Evolutionary conservation across 352 stramenopile species (phyloP), one percentile per base, ranked within the genome.

Genomic region (Phytophthora quininea): DNA sequence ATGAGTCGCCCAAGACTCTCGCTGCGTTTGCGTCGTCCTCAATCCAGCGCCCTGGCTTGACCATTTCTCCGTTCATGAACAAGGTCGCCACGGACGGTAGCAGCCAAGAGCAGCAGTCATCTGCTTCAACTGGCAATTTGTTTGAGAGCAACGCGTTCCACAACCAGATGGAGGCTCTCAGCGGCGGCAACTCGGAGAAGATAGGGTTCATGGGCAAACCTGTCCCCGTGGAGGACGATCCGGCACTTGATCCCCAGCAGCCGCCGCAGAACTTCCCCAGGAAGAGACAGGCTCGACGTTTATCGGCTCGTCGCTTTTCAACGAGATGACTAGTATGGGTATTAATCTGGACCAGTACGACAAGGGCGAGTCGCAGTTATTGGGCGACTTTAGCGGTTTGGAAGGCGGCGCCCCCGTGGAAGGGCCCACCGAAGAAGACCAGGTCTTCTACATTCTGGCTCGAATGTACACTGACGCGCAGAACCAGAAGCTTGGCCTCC

Each of bases 391-490:
- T 65, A 52, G 59, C 45, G 71, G 74, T 33, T 58, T 87, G n/a
- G 56, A 69, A 6, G 55, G 55, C 43, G 38, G 45, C 15, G 31
- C 47, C 10, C 89, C 56, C 5, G 8, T 52, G 2, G 40, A 55
- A n/a, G 52, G 63, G 7, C 30, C 72, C 5, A 78, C 49, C 15
- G 80, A 85, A 40, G 85, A 93, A 76, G 85, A 91, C 37, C 74
- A 90, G 56, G 85, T 93, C n/a, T 91, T 89, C 58, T 91, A 91
- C 76, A 93, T 93, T 48, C 67, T 93, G 32, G 85, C 85, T 33
- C 73, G 77, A 31, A 93, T 93, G 85, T 93, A 91, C 70, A 89
- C 83, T 50, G 84, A 89, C 58, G 71, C 65, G 1, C 74, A 84
- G 51, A 73, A 78, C 46, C 80, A 84, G 49, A 95, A 92, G 67